phyloP scores from a whole-genome alignment of 2,329 filamentous ascomycete genomes.

The Fusarium tricinctum region DNA sequence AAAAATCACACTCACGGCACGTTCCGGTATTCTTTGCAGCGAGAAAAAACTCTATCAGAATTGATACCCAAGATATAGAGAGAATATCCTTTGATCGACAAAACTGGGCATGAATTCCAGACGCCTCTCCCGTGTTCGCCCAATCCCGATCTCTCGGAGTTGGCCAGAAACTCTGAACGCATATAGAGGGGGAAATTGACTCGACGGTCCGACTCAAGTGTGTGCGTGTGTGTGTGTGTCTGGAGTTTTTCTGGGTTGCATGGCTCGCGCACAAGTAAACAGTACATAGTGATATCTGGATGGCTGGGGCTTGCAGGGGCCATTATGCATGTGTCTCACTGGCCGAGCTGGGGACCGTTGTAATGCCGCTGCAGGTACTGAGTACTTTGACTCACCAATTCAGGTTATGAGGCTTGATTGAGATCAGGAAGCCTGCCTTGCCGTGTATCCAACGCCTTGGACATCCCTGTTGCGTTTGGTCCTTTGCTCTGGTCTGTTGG shows the following conservation, averaged over 20 bases:
- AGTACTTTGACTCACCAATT: slow-evolving; percentile 15
- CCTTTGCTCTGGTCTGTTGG: not conserved
- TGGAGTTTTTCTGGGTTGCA: slow-evolving; percentile 16
- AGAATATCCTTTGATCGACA: slow-evolving; percentile 28
- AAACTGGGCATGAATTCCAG: slow-evolving; percentile 39
- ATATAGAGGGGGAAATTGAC: slow-evolving; percentile 24
- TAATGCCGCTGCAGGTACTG: slow-evolving; percentile 30
- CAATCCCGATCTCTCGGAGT: slow-evolving; percentile 7
- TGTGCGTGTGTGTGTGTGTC: slow-evolving; percentile 2
- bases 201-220: slow-evolving; percentile 4
- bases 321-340: slow-evolving; percentile 5
- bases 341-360: slow-evolving; percentile 34
- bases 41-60: slow-evolving; percentile 10
- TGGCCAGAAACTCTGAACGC: slow-evolving; percentile 8
- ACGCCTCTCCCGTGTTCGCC: slow-evolving; percentile 2
- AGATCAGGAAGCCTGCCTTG: not conserved
- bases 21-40: slow-evolving; percentile 3
- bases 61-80: slow-evolving; percentile 29
- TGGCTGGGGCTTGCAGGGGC: slow-evolving; percentile 28
- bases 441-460: slow-evolving; percentile 23
- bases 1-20: slow-evolving; percentile 11
- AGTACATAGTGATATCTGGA: slow-evolving; percentile 28
- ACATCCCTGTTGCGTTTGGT: slow-evolving; percentile 13
- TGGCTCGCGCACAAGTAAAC: slow-evolving; percentile 29
- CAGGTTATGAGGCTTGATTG: slow-evolving; percentile 7